Evolutionary conservation across 768 basidiomycete species (phyloP).

Genomic region (Termitomyces sp.): DNA sequence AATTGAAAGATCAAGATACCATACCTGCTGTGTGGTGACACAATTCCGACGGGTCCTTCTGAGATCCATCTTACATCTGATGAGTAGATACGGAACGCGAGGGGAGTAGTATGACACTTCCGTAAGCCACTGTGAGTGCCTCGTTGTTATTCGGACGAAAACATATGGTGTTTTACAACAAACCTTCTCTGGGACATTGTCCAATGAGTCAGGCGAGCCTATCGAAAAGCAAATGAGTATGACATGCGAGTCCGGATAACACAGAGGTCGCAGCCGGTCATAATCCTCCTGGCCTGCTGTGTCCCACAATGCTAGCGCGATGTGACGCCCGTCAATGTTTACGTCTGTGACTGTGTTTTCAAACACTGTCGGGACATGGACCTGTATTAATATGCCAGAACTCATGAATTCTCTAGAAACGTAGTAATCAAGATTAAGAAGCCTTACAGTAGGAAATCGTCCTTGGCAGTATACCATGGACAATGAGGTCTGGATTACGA

Average conservation of each 20-base stretch:
- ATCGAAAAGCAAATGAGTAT: conserved; percentile 99
- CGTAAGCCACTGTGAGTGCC: conserved; percentile 81
- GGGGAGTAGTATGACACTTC: conserved; percentile 98
- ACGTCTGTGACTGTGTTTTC: conserved; percentile 99
- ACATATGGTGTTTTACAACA: not conserved
- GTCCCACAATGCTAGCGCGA: conserved; percentile 99
- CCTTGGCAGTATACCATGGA: conserved; percentile 7
- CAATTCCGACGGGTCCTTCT: conserved; percentile 90
- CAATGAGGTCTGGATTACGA: conserved; percentile 1
- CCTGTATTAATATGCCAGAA: conserved; percentile 40
- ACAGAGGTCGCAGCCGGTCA: conserved; percentile 94
- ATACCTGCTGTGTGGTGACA: conserved; percentile 87
- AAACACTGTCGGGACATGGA: conserved; percentile 98
- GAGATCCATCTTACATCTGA: conserved; percentile 99
- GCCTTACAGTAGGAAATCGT: conserved; percentile 3
- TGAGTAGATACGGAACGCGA: conserved; percentile 89
- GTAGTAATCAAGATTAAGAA: not conserved
- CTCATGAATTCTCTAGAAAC: not conserved
- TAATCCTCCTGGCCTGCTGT: conserved; percentile 99
- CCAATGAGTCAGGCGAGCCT: conserved; percentile 94
- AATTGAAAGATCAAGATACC: conserved; percentile 11
- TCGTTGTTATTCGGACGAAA: not conserved
- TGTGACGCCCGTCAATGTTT: conserved; percentile 95
- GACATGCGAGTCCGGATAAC: conserved; percentile 99
- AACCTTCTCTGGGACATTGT: conserved; percentile 99